Conservation (phyloP, 331 rosid genomes). For the Rosa hybrid region DNA sequence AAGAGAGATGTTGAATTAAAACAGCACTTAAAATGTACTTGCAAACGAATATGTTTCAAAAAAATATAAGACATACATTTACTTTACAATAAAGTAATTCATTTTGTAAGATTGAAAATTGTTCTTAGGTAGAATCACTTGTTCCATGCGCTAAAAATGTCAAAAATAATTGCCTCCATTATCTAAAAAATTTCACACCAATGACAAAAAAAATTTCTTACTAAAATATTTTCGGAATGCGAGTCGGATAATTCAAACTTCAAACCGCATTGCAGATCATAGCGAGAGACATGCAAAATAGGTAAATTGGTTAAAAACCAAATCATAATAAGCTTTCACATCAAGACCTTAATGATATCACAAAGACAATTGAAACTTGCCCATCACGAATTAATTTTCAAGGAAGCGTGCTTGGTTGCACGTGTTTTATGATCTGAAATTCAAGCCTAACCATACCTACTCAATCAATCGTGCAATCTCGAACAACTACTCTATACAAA, state of each 20-base stretch:
- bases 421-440: conserved; percentile 47
- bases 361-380: conserved; percentile 16
- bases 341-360: conserved; percentile 17
- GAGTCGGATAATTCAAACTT: too few relatives aligned
- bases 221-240: too few relatives aligned
- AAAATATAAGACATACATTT: too few relatives aligned
- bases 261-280: too few relatives aligned
- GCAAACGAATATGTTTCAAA: not conserved
- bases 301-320: not conserved
- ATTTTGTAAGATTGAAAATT: not conserved
- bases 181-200: too few relatives aligned
- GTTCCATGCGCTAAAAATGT: not conserved
- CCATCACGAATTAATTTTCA: conserved; percentile 18
- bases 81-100: too few relatives aligned
- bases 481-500: conserved; percentile 19
- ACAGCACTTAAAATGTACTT: too few relatives aligned
- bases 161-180: not conserved
- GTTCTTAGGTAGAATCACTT: too few relatives aligned
- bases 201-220: too few relatives aligned
- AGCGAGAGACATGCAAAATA: not conserved
- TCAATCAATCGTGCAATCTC: conserved; percentile 39
- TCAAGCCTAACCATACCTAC: conserved; percentile 15
- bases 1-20: too few relatives aligned
- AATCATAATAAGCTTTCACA: conserved; percentile 2
- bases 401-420: conserved; percentile 33